Percentiles rank a stretch among this genome's conserved stretches.
Conservation (phyloP, 345 rosid species). For the Gossypium anomalum region DNA sequence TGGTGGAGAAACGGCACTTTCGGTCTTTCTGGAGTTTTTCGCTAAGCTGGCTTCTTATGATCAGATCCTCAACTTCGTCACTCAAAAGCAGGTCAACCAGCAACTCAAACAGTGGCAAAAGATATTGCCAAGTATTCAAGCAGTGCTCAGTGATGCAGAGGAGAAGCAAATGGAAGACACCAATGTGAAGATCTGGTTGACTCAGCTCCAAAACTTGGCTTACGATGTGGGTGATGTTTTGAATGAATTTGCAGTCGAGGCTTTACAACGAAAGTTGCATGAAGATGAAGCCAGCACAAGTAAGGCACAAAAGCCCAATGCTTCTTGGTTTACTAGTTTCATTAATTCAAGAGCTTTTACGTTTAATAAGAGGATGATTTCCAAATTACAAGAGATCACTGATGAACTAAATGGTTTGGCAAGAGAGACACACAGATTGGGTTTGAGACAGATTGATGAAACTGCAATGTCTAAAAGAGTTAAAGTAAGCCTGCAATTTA, state of each 20-base stretch:
- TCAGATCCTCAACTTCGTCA: slow-evolving; percentile 2
- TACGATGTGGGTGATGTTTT: slow-evolving; percentile 26
- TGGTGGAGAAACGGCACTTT: neutral
- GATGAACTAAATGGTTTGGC: neutral
- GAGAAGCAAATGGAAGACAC: slow-evolving; percentile 20
- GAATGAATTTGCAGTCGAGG: slow-evolving; percentile 22
- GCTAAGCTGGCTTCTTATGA: slow-evolving; percentile 3
- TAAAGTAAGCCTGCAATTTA: neutral
- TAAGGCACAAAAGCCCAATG: neutral
- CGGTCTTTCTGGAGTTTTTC: neutral
- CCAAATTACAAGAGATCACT: slow-evolving; percentile 1
- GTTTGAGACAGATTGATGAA: neutral
- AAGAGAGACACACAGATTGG: neutral
- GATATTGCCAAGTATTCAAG: slow-evolving; percentile 5
- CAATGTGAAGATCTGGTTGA: slow-evolving; percentile 14
- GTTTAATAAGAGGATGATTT: neutral
- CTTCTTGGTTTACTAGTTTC: neutral
- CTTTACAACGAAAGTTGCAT: neutral
- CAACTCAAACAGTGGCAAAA: slow-evolving; percentile 2
- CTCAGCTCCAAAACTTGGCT: slow-evolving; percentile 10
- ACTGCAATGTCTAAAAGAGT: neutral
- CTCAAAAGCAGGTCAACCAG: neutral
- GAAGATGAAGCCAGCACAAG: neutral
- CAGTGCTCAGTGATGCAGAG: slow-evolving; percentile 24
- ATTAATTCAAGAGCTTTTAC: neutral